Percentiles rank a stretch among this genome's conserved stretches.
Evolutionary conservation across 805 yeast genomes (phyloP).

Genomic region (Danielozyma ontarioensis): DNA sequence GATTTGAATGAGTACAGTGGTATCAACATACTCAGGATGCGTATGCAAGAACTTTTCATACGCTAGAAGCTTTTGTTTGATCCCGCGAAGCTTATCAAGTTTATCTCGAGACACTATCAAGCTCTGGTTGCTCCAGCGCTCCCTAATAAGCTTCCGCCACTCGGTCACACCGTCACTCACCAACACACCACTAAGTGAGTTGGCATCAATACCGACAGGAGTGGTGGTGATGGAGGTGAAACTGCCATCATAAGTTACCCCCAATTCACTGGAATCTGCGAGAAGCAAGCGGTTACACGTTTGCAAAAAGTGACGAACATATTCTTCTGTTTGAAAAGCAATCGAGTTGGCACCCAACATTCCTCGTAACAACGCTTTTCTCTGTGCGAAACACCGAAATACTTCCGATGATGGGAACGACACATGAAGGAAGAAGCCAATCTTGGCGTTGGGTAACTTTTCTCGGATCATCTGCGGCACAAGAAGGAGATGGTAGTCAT

Average conservation of each 20-base stretch:
- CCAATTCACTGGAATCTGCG: conserved; percentile 68
- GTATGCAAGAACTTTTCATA: conserved; percentile 71
- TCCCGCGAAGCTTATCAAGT: conserved; percentile 80
- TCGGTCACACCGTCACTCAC: conserved; percentile 46
- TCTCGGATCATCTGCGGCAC: conserved; percentile 82
- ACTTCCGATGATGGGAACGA: conserved; percentile 96
- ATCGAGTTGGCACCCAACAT: conserved; percentile 84
- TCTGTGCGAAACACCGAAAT: conserved; percentile 87
- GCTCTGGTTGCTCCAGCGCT: conserved; percentile 69
- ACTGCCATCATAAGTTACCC: conserved; percentile 57
- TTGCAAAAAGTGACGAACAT: conserved; percentile 89
- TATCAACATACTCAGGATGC: conserved; percentile 66
- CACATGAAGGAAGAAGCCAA: conserved; percentile 89
- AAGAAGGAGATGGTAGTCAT: conserved; percentile 86
- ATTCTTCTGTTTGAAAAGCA: conserved; percentile 88
- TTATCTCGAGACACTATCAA: conserved; percentile 86
- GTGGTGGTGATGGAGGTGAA: conserved; percentile 51
- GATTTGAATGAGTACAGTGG: conserved; percentile 77
- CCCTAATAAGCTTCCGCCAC: conserved; percentile 69
- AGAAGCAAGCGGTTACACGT: conserved; percentile 79
- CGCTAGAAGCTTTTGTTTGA: conserved; percentile 81
- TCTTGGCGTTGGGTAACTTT: conserved; percentile 72
- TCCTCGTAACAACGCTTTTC: conserved; percentile 72
- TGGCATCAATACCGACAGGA: conserved; percentile 79
- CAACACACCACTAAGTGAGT: conserved; percentile 44